phyloP scores from a whole-genome alignment of 106 monocot genomes.

The Dendrobium catenatum region DNA sequence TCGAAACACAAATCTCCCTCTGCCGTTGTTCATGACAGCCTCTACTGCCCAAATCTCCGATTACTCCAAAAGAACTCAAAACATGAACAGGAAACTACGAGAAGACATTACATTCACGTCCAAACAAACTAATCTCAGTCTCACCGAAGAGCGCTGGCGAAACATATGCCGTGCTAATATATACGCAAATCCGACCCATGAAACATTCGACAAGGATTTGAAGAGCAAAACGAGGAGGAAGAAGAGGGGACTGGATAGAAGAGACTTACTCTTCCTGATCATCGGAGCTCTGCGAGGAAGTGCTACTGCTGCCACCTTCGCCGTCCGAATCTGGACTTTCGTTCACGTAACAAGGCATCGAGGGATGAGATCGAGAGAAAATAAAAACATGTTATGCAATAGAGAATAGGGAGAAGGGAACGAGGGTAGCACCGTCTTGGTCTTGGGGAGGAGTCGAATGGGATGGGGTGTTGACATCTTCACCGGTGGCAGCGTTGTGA shows the following conservation, averaged over 20 bases:
- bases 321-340: constrained; percentile 9
- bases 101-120: neutral
- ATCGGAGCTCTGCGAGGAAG: neutral
- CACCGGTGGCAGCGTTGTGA: neutral
- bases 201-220: neutral
- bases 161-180: neutral
- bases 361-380: neutral
- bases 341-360: neutral
- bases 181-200: neutral
- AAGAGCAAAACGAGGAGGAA: neutral
- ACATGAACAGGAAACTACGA: neutral
- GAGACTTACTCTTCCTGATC: constrained; percentile 13
- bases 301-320: constrained; percentile 16
- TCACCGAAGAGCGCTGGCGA: neutral
- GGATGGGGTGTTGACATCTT: neutral
- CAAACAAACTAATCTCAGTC: neutral
- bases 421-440: neutral
- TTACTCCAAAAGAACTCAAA: neutral
- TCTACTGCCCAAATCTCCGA: neutral
- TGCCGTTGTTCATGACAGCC: neutral
- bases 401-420: neutral
- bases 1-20: neutral
- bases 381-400: neutral
- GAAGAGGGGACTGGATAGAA: neutral
- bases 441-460: constrained; percentile 1